Percentiles rank a stretch among this genome's conserved stretches.
Evolutionary conservation across 805 yeast genomes (phyloP).

Genomic region (Kodamaea laetipori): DNA sequence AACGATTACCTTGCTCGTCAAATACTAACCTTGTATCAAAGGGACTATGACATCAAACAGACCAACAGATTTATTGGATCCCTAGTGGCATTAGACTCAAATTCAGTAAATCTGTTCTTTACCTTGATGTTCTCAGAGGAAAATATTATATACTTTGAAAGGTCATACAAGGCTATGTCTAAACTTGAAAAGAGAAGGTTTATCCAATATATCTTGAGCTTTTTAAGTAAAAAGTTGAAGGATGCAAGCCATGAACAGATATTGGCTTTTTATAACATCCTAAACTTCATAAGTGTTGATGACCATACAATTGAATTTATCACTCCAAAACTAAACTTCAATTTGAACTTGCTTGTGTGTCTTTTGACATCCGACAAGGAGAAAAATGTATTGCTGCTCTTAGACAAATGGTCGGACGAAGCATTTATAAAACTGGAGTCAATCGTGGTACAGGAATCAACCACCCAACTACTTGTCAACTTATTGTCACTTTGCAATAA

Average conservation of each 20-base stretch:
- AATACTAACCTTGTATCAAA: constrained; percentile 19
- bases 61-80: constrained; percentile 25
- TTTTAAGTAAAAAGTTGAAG: constrained; percentile 13
- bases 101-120: constrained; percentile 13
- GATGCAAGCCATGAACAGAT: constrained; percentile 13
- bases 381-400: neutral
- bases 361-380: neutral
- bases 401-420: constrained; percentile 32
- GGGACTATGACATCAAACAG: constrained; percentile 8
- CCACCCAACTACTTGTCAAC: constrained; percentile 51
- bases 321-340: constrained; percentile 12
- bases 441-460: constrained; percentile 43
- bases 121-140: neutral
- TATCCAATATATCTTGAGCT: constrained; percentile 19
- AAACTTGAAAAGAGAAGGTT: constrained; percentile 29
- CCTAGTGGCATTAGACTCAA: constrained; percentile 23
- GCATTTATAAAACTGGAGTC: constrained; percentile 42
- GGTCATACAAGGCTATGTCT: constrained; percentile 23
- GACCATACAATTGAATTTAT: constrained; percentile 3
- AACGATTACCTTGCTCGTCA: constrained; percentile 21
- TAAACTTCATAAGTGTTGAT: constrained; percentile 23
- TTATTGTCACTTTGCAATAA: constrained; percentile 27
- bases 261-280: constrained; percentile 21
- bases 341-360: constrained; percentile 21
- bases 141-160: neutral